Base-by-base conservation (phyloP, 495 filamentous ascomycete species). In the Durotheca rogersii region DNA sequence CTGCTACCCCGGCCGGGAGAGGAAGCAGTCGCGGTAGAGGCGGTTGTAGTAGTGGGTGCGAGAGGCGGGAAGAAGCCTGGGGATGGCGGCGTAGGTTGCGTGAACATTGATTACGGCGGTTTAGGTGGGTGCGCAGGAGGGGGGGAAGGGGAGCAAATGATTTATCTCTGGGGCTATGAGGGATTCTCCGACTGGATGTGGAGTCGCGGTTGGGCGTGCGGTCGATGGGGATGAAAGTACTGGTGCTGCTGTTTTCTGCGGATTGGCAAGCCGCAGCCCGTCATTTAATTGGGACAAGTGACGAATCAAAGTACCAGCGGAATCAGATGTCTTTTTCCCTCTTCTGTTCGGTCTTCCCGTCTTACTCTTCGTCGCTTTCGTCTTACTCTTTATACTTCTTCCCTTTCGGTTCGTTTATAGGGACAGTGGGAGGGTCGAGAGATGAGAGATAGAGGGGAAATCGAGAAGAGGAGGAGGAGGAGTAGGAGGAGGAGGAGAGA, bases 1-100 rank as follows among this genome's bases (percentile, higher is more conserved):
- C 87, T 74, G 47, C 81, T 79, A 16, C 79, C 71, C 53, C 85
- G 76, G 20, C 72, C 56, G 7, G 72, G 65, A 32, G 77, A 72
- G 23, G 76, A 74, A 25, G 78, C 69, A 42, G 77, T 73, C 7
- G 72, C 55, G 19, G 75, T 65, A 43, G 72, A 67, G 21, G 72
- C 66, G 29, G 70, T 64, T 36, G 70, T 64, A 33, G 65, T 41
- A 43, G 76, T 69, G 35, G 69, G 64, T 30, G 72, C 58, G 23
- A 77, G 70, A 30, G 72, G 65, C 19, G 72, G 57, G 32, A 58
- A 64, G 53, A 68, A 58, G 45, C 70, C 70, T 60, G 66, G 54
- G 6, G 75, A 67, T 49, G 76, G 67, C 49, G 78, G 72, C 58
- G 75, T 62, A 29, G 76, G 64, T 42, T 73, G 72, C 35, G 76